Conservation (phyloP, 2,329 filamentous ascomycete species). For the Hypoxylon sp. region DNA sequence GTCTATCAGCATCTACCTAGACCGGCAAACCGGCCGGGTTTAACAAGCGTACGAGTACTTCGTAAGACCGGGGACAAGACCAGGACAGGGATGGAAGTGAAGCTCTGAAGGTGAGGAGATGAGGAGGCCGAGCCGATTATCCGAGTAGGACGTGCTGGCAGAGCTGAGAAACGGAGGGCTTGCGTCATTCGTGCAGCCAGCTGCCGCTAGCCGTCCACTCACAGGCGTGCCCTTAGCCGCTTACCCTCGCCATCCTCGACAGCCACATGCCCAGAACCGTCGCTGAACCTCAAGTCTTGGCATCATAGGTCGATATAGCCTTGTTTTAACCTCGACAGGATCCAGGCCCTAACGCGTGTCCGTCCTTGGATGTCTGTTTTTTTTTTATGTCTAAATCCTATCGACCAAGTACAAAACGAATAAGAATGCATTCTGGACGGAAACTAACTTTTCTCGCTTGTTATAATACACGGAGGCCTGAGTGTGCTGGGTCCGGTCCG, state of each 20-base stretch:
- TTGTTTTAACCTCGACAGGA: conserved; percentile 33
- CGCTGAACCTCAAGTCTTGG: conserved; percentile 33
- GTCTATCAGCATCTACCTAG: too few relatives aligned
- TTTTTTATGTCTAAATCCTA: not conserved
- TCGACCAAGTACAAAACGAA: not conserved
- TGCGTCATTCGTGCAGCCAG: conserved; percentile 29
- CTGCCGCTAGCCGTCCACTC: conserved; percentile 12
- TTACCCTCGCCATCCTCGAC: not conserved
- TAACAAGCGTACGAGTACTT: not conserved
- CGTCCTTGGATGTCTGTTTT: not conserved
- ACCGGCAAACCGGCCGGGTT: not conserved
- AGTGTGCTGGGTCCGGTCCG: too few relatives aligned
- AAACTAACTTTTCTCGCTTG: not conserved
- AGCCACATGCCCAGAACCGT: conserved; percentile 1
- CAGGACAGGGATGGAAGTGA: too few relatives aligned
- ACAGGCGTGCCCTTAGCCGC: conserved; percentile 11
- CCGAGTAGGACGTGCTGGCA: conserved; percentile 15
- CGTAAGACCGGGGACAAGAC: not conserved
- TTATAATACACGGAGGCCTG: not conserved
- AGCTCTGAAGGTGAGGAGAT: not conserved
- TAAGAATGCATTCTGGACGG: conserved; percentile 6
- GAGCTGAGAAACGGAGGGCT: conserved; percentile 11
- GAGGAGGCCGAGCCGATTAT: conserved; percentile 27
- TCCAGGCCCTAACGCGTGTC: conserved; percentile 8
- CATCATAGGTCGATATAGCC: conserved; percentile 36